These are phyloP conservation scores for Inonotus hispidus DNA, from an alignment of 1,284 basidiomycete genomes.

Conservation along the genomic window DNA sequence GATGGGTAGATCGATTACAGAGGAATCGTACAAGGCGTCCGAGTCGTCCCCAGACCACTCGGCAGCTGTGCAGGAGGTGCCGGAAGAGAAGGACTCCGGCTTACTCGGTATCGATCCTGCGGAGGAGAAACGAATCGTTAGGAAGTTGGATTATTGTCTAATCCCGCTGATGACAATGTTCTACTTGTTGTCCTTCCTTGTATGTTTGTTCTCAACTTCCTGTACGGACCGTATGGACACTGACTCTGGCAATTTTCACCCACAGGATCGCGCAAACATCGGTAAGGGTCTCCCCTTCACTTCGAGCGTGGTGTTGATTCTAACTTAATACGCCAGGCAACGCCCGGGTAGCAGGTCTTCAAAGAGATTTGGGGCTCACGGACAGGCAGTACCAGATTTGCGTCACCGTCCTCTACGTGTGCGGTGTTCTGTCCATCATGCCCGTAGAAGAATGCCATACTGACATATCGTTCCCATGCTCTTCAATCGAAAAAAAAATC, in stretches of 20 bases:
- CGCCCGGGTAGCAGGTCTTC: slow-evolving; percentile 53
- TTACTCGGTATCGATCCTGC: slow-evolving; percentile 11
- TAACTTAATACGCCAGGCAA: slow-evolving; percentile 31
- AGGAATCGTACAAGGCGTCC: neutral
- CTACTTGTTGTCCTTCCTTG: slow-evolving; percentile 47
- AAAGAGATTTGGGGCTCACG: slow-evolving; percentile 46
- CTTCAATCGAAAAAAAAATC: neutral
- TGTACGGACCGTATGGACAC: neutral
- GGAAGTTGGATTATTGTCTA: slow-evolving; percentile 43
- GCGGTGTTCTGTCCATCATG: slow-evolving; percentile 20
- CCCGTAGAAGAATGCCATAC: neutral
- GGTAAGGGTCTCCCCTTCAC: slow-evolving; percentile 18
- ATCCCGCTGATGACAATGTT: slow-evolving; percentile 45
- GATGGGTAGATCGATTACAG: neutral
- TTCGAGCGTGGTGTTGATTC: neutral
- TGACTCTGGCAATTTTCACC: neutral
- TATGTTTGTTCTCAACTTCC: slow-evolving; percentile 26
- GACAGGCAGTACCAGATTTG: slow-evolving; percentile 48
- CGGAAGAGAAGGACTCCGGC: neutral
- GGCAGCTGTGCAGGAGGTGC: neutral
- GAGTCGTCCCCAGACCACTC: neutral
- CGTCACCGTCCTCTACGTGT: slow-evolving; percentile 49
- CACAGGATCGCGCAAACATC: slow-evolving; percentile 40
- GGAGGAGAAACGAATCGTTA: slow-evolving; percentile 17
- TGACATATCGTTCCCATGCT: neutral